Conservation (phyloP, 2,329 filamentous ascomycete genomes). For the Bipolaris oryzae region DNA sequence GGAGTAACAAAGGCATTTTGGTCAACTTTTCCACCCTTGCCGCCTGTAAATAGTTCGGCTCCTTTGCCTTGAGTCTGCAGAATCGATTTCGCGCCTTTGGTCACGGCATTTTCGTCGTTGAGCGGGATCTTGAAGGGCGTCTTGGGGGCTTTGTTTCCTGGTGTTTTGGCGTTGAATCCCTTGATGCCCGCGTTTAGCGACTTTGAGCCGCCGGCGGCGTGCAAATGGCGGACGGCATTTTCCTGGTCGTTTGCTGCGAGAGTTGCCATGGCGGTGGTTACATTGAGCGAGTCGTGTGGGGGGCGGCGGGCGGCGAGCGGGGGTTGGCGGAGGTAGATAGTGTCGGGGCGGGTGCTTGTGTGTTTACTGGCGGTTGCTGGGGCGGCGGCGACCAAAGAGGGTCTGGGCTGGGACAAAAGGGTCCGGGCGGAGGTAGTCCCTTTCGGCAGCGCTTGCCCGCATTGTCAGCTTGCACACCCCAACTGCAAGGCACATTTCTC, state of each 20-base stretch:
- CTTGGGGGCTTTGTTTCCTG: constrained; percentile 75
- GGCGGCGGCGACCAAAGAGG: constrained; percentile 12
- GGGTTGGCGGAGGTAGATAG: constrained; percentile 11
- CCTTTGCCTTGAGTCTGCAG: constrained; percentile 64
- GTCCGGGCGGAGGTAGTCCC: constrained; percentile 22
- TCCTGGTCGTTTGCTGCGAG: constrained; percentile 81
- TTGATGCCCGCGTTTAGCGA: constrained; percentile 69
- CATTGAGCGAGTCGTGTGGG: constrained; percentile 35
- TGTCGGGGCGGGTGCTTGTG: background rate
- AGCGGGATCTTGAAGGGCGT: constrained; percentile 78
- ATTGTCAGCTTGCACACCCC: constrained; percentile 31
- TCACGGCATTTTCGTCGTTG: constrained; percentile 84
- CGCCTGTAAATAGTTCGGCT: constrained; percentile 58
- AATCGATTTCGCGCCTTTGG: constrained; percentile 65
- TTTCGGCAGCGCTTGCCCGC: constrained; percentile 35
- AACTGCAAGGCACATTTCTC: constrained; percentile 27
- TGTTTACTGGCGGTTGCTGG: constrained; percentile 44
- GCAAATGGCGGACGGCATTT: constrained; percentile 79
- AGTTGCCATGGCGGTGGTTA: constrained; percentile 64
- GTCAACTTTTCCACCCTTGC: constrained; percentile 59
- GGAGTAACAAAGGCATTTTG: constrained; percentile 78
- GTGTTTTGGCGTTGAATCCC: constrained; percentile 75
- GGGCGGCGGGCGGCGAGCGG: constrained; percentile 3
- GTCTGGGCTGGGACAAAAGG: constrained; percentile 22
- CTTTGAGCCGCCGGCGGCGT: constrained; percentile 73